Conservation (phyloP, 2,329 filamentous ascomycete species). For the Elsinoe fawcettii region DNA sequence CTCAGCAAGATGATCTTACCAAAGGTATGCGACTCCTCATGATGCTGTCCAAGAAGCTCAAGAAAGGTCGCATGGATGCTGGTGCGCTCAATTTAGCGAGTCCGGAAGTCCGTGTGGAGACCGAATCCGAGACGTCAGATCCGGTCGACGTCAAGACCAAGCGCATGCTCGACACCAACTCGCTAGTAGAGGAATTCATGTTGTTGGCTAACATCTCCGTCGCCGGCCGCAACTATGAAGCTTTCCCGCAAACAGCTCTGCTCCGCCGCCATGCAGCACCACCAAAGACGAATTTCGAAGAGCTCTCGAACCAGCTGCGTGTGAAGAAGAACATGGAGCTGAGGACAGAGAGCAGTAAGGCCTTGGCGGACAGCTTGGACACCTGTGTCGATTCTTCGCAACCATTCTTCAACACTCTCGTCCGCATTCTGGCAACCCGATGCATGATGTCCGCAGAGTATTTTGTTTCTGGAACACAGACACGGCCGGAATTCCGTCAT, state of each 20-base stretch:
- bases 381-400: conserved; percentile 68
- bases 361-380: conserved; percentile 89
- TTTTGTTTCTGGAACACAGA: conserved; percentile 88
- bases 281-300: conserved; percentile 93
- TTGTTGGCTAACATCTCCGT: conserved; percentile 95
- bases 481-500: conserved; percentile 90
- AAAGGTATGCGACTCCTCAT: conserved; percentile 80
- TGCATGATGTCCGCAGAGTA: conserved; percentile 99
- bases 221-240: conserved; percentile 77
- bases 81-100: conserved; percentile 91
- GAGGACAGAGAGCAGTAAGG: conserved; percentile 76
- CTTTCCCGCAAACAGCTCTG: conserved; percentile 91
- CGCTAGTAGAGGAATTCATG: conserved; percentile 98
- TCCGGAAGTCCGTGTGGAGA: conserved; percentile 94
- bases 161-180: conserved; percentile 88
- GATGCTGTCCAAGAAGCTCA: conserved; percentile 82
- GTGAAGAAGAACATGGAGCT: conserved; percentile 77
- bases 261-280: conserved; percentile 86
- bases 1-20: conserved; percentile 83
- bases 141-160: conserved; percentile 96
- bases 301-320: conserved; percentile 81
- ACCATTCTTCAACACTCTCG: conserved; percentile 96
- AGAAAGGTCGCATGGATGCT: conserved; percentile 91
- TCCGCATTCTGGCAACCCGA: conserved; percentile 92
- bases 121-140: conserved; percentile 91